Conservation (phyloP, 2,329 filamentous ascomycete species). For the Didymella pinodella region DNA sequence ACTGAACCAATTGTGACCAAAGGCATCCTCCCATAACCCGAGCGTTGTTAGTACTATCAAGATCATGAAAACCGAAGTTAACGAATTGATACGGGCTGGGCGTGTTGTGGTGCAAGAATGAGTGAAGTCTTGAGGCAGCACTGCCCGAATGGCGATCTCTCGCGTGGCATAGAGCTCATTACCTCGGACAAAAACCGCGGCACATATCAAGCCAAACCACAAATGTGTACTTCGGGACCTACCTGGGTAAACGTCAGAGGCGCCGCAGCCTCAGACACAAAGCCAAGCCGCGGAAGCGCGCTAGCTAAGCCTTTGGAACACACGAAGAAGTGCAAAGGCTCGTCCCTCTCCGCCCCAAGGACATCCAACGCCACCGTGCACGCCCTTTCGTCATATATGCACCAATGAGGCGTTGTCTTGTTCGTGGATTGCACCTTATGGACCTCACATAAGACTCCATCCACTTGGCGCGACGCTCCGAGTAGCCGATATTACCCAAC, state of each 20-base stretch:
- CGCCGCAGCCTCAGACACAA: constrained; percentile 7
- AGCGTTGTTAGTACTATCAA: neutral
- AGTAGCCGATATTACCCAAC: constrained; percentile 22
- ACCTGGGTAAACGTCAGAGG: constrained; percentile 1
- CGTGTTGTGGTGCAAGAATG: neutral
- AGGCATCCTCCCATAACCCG: neutral
- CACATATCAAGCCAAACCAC: neutral
- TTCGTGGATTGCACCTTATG: constrained; percentile 4
- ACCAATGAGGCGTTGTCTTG: constrained; percentile 12
- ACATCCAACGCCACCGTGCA: constrained; percentile 9
- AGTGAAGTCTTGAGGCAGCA: neutral
- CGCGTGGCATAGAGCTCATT: neutral
- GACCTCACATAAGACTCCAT: constrained; percentile 2
- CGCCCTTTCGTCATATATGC: constrained; percentile 1
- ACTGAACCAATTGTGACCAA: neutral
- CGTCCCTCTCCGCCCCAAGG: constrained; percentile 24
- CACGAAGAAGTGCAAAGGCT: constrained; percentile 26
- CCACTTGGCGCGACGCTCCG: constrained; percentile 21
- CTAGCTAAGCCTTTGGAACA: constrained; percentile 22
- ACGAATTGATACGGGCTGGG: neutral
- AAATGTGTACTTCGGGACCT: neutral
- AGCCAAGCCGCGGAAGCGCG: constrained; percentile 21
- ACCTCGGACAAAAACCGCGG: neutral
- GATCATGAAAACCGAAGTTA: neutral
- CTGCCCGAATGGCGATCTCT: neutral